These are phyloP conservation scores for Lunasporangiospora selenospora DNA, from an alignment of 192 early-diverging fungal genomes.

Conservation along the genomic window DNA sequence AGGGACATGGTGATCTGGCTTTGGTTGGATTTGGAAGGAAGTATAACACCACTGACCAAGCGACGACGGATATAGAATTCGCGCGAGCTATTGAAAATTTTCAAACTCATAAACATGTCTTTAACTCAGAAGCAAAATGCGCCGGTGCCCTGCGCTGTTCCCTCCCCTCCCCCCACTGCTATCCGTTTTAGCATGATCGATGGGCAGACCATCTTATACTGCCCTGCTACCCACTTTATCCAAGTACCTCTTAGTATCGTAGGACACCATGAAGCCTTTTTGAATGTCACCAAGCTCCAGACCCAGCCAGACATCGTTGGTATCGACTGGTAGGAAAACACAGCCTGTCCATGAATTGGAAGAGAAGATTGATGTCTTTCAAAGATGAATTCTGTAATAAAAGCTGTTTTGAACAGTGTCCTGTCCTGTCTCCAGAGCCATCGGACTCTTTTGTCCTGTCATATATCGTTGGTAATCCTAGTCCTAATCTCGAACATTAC, in stretches of 20 bases:
- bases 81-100: too few relatives aligned
- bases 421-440: too few relatives aligned
- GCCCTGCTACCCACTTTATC: slow-evolving; percentile 1
- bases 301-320: slow-evolving; percentile 1
- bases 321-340: slow-evolving; percentile 6
- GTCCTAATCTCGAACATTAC: too few relatives aligned
- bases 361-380: background rate
- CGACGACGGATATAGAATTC: too few relatives aligned
- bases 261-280: background rate
- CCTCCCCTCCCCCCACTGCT: background rate
- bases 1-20: too few relatives aligned
- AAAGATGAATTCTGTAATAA: slow-evolving; percentile 16
- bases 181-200: slow-evolving; percentile 11
- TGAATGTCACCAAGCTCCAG: slow-evolving; percentile 4
- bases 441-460: too few relatives aligned
- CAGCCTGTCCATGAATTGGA: slow-evolving; percentile 11
- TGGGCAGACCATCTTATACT: background rate
- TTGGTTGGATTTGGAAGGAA: too few relatives aligned
- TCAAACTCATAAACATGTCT: too few relatives aligned
- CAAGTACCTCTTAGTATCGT: background rate
- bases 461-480: too few relatives aligned
- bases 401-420: slow-evolving; percentile 8
- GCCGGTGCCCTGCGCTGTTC: too few relatives aligned
- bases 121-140: too few relatives aligned
- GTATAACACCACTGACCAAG: too few relatives aligned